A percentile compares a stretch with the other conserved stretches of the same genome.
Evolutionary conservation across 2,329 filamentous ascomycete species (phyloP).

Genomic region (Fusarium chuoi): DNA sequence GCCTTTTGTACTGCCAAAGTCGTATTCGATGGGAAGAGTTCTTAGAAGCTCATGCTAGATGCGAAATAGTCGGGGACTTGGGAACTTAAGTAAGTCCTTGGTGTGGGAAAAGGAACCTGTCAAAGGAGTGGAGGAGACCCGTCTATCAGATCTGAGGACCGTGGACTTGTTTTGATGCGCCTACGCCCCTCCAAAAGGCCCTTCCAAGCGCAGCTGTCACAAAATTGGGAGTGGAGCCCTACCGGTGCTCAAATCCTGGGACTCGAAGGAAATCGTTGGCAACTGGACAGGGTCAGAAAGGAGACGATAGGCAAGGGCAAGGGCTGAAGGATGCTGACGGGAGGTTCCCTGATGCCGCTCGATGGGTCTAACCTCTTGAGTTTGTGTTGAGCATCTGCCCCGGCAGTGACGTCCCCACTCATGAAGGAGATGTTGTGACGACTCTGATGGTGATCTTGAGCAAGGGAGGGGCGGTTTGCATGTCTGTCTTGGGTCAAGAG

Average conservation of each 20-base stretch:
- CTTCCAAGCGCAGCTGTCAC: slow-evolving; percentile 43
- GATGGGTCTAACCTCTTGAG: slow-evolving; percentile 34
- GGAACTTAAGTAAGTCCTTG: slow-evolving; percentile 46
- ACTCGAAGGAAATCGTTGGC: slow-evolving; percentile 35
- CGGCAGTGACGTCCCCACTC: slow-evolving; percentile 42
- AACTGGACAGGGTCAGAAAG: slow-evolving; percentile 35
- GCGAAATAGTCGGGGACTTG: slow-evolving; percentile 40
- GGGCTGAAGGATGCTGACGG: slow-evolving; percentile 35
- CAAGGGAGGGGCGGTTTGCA: slow-evolving; percentile 34
- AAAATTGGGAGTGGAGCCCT: slow-evolving; percentile 40
- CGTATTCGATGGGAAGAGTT: slow-evolving; percentile 31
- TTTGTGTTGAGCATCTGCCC: slow-evolving; percentile 34
- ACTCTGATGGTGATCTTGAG: slow-evolving; percentile 39
- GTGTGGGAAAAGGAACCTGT: slow-evolving; percentile 43
- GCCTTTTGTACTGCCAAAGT: slow-evolving; percentile 21
- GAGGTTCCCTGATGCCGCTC: slow-evolving; percentile 39
- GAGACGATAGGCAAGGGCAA: slow-evolving; percentile 32
- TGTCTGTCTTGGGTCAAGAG: slow-evolving; percentile 12
- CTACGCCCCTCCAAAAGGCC: slow-evolving; percentile 37
- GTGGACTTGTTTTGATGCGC: slow-evolving; percentile 35
- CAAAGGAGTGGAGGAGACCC: slow-evolving; percentile 43
- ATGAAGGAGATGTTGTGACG: slow-evolving; percentile 29
- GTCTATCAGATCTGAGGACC: slow-evolving; percentile 46
- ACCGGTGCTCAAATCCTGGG: slow-evolving; percentile 40
- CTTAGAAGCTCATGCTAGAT: slow-evolving; percentile 30